These are phyloP conservation scores for Xenoacremonium recifei DNA, from an alignment of 2,329 filamentous ascomycete genomes.

Conservation along the genomic window DNA sequence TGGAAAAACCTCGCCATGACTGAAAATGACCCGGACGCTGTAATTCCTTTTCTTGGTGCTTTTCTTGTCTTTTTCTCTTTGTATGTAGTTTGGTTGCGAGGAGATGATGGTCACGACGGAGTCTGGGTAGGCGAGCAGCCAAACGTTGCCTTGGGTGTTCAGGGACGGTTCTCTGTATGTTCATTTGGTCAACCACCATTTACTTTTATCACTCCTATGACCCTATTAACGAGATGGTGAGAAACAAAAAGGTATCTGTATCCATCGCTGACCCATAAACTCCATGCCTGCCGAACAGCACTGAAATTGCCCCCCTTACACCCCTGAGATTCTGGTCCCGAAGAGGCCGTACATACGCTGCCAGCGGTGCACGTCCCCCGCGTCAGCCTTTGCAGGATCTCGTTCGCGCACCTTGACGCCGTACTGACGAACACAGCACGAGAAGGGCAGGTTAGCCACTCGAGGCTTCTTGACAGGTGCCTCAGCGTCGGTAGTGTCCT, in stretches of 20 bases:
- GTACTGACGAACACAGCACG: conserved; percentile 71
- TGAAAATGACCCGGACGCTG: conserved; percentile 11
- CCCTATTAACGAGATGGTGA: too few relatives aligned
- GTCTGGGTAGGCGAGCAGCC: conserved; percentile 22
- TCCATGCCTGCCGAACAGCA: conserved; percentile 5
- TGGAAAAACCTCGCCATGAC: conserved; percentile 7
- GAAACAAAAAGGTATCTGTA: too few relatives aligned
- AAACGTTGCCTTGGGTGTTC: conserved; percentile 14
- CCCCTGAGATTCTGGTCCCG: conserved; percentile 54
- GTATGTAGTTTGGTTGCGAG: conserved; percentile 17
- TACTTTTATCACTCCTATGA: too few relatives aligned
- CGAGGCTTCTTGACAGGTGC: conserved; percentile 7
- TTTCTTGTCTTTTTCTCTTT: conserved; percentile 12
- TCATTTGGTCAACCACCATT: too few relatives aligned
- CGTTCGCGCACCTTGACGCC: conserved; percentile 50
- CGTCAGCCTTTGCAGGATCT: conserved; percentile 43
- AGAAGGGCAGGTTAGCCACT: conserved; percentile 59
- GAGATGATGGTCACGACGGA: conserved; percentile 10
- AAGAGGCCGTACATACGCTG: conserved; percentile 63
- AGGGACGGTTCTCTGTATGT: conserved; percentile 15
- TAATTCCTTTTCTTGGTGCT: conserved; percentile 10
- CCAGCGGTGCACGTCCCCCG: conserved; percentile 52
- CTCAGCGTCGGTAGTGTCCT: conserved; percentile 2
- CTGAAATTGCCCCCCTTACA: not conserved
- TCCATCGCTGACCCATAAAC: conserved; percentile 6